These are phyloP conservation scores for Blastobotrys peoriensis DNA, from an alignment of 805 yeast genomes.

Conservation along the genomic window DNA sequence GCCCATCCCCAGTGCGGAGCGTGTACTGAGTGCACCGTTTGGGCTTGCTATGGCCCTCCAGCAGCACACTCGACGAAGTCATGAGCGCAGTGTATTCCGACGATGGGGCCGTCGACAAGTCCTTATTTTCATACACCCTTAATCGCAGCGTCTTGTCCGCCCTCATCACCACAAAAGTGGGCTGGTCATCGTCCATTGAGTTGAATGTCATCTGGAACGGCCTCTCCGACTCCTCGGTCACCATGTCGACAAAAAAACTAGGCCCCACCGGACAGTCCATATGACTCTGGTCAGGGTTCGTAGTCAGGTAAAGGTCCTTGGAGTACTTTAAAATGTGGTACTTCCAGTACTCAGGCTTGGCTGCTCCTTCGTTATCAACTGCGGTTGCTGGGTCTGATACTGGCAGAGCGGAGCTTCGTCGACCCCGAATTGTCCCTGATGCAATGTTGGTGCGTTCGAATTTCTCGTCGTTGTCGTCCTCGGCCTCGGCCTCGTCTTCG, in stretches of 20 bases:
- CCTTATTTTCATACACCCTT: background rate
- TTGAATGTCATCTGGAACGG: conserved; percentile 9
- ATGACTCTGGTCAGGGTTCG: conserved; percentile 61
- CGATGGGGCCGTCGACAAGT: background rate
- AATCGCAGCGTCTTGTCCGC: background rate
- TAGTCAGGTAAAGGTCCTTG: conserved; percentile 53
- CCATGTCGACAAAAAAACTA: conserved; percentile 43
- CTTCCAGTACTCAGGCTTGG: conserved; percentile 44
- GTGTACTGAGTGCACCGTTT: conserved; percentile 3
- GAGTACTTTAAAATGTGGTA: conserved; percentile 56
- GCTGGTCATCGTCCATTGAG: conserved; percentile 3
- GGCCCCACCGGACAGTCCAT: conserved; percentile 56
- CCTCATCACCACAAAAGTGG: background rate
- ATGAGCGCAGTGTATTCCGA: background rate
- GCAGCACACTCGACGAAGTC: conserved; percentile 2
- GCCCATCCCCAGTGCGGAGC: background rate
- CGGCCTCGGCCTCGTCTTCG: conserved; percentile 1
- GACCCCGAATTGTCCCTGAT: conserved; percentile 5
- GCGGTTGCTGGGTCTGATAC: background rate
- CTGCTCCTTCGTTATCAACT: background rate
- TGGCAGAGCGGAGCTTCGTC: background rate
- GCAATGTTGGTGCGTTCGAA: conserved; percentile 2
- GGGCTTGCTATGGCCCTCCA: background rate
- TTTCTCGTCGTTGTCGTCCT: conserved; percentile 2
- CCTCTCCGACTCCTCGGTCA: conserved; percentile 1